phyloP scores from a whole-genome alignment of 1,139 yeast species.

The Zygotorulaspora mrakii region DNA sequence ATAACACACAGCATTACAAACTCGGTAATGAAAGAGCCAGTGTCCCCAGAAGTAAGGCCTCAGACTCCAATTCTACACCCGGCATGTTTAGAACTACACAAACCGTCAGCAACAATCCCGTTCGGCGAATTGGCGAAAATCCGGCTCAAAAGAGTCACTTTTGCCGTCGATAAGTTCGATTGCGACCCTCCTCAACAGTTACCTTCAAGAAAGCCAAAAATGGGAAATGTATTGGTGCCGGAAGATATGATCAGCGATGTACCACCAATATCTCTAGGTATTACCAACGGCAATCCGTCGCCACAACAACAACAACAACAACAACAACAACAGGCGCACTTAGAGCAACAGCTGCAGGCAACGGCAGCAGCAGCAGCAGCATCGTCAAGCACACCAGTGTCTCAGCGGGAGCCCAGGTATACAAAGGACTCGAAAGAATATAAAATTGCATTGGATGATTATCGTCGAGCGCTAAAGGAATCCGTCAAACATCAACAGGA shows the following conservation, averaged over 20 bases:
- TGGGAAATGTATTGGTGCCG: slow-evolving; percentile 76
- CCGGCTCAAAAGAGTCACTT: slow-evolving; percentile 63
- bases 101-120: slow-evolving; percentile 32
- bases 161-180: slow-evolving; percentile 64
- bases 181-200: slow-evolving; percentile 94
- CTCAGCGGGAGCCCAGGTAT: slow-evolving; percentile 26
- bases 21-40: slow-evolving; percentile 23
- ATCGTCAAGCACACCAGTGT: slow-evolving; percentile 6
- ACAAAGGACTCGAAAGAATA: slow-evolving; percentile 50
- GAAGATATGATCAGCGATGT: slow-evolving; percentile 59
- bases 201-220: slow-evolving; percentile 79
- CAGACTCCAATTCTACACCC: slow-evolving; percentile 15
- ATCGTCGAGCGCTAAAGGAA: slow-evolving; percentile 51
- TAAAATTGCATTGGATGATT: slow-evolving; percentile 54
- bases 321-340: slow-evolving; percentile 8
- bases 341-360: not conserved
- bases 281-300: slow-evolving; percentile 37
- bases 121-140: slow-evolving; percentile 40
- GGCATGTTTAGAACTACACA: slow-evolving; percentile 36
- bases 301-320: slow-evolving; percentile 1
- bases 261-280: slow-evolving; percentile 64
- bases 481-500: slow-evolving; percentile 71
- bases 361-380: not conserved
- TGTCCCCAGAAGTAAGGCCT: slow-evolving; percentile 24
- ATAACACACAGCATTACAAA: slow-evolving; percentile 9